Percentiles rank a stretch among this genome's conserved stretches.
These are phyloP conservation scores for Chaetomium strumarium DNA, from an alignment of 2,329 filamentous ascomycete genomes.

Conservation along the genomic window DNA sequence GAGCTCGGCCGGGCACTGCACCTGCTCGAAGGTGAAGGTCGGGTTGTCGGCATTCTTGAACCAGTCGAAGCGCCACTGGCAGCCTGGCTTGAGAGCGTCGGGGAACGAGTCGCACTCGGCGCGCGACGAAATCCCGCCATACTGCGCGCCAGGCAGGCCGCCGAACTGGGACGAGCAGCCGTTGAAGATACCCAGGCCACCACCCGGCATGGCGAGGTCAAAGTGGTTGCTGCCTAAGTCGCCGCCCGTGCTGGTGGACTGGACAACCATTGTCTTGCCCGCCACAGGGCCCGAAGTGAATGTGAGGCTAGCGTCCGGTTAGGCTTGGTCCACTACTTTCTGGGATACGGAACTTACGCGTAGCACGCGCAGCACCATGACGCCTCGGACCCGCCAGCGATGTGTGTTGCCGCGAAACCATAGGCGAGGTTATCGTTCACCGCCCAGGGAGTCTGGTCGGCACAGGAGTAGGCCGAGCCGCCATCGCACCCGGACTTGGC, in stretches of 20 bases:
- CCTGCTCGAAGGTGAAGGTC: conserved; percentile 39
- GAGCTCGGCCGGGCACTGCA: conserved; percentile 32
- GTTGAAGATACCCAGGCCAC: conserved; percentile 50
- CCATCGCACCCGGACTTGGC: conserved; percentile 47
- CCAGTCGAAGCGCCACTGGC: conserved; percentile 50
- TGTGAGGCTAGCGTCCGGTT: conserved; percentile 39
- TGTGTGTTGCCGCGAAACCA: conserved; percentile 57
- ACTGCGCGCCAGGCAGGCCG: conserved; percentile 36
- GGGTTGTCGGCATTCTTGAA: conserved; percentile 47
- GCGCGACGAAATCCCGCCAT: conserved; percentile 41
- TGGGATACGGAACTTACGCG: conserved; percentile 32
- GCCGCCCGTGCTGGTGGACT: conserved; percentile 57
- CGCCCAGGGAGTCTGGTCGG: conserved; percentile 56
- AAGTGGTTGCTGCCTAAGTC: conserved; percentile 54
- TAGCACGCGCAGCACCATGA: conserved; percentile 65
- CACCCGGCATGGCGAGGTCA: conserved; percentile 51
- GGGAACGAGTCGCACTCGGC: conserved; percentile 41
- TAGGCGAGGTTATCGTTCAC: conserved; percentile 54
- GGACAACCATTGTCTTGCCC: conserved; percentile 59
- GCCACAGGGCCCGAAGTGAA: conserved; percentile 45
- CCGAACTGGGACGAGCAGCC: conserved; percentile 46
- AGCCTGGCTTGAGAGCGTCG: conserved; percentile 39
- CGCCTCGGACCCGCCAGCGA: conserved; percentile 49
- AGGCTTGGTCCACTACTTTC: not conserved
- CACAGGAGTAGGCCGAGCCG: conserved; percentile 54